phyloP scores from a whole-genome alignment of 208 protist species.

The Acanthamoeba healyi region DNA sequence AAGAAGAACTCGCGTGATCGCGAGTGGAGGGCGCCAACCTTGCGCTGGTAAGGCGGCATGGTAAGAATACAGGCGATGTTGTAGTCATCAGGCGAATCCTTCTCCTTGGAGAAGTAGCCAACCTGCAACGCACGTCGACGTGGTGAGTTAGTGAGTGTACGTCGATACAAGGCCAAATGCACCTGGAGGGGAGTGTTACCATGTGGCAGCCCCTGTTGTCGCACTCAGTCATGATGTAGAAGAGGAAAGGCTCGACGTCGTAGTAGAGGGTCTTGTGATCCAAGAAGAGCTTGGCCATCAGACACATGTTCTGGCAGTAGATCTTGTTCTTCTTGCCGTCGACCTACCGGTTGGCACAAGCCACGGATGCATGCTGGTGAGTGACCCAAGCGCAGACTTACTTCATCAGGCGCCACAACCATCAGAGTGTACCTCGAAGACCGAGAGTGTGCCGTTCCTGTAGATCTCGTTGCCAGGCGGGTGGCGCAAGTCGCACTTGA shows the following conservation, averaged over 20 bases:
- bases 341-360: slow-evolving; percentile 43
- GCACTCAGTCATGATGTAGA: slow-evolving; percentile 98
- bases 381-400: neutral
- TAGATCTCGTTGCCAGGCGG: slow-evolving; percentile 95
- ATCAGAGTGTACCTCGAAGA: slow-evolving; percentile 97
- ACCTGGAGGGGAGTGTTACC: neutral
- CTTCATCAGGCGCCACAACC: too few relatives aligned
- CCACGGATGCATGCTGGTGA: neutral
- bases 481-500: slow-evolving; percentile 92
- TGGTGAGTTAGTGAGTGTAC: neutral
- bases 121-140: slow-evolving; percentile 75
- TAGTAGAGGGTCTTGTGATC: slow-evolving; percentile 99
- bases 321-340: slow-evolving; percentile 97
- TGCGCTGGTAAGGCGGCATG: slow-evolving; percentile 95
- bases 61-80: slow-evolving; percentile 99
- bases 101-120: slow-evolving; percentile 99
- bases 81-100: slow-evolving; percentile 96
- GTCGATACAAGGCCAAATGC: neutral
- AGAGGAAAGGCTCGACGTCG: slow-evolving; percentile 99
- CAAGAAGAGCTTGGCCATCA: slow-evolving; percentile 99
- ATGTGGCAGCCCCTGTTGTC: slow-evolving; percentile 96
- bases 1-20: slow-evolving; percentile 20
- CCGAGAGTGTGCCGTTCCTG: slow-evolving; percentile 90
- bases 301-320: slow-evolving; percentile 99
- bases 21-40: neutral